These are phyloP conservation scores for Leccinum obscurum DNA, from an alignment of 768 basidiomycete species.

Conservation along the genomic window DNA sequence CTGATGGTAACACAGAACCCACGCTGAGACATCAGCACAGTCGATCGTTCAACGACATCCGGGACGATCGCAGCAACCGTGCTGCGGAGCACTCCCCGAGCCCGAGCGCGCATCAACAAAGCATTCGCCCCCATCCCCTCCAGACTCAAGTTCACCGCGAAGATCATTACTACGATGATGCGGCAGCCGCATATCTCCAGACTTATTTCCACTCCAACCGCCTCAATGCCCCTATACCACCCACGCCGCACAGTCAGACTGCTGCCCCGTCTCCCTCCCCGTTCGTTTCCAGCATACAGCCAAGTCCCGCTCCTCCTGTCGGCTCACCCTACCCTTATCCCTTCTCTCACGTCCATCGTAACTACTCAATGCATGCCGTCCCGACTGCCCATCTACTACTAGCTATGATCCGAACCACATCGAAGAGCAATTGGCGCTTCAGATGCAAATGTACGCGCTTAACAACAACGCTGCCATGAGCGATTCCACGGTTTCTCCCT, in stretches of 20 bases:
- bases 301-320: constrained; percentile 53
- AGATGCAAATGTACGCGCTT: constrained; percentile 78
- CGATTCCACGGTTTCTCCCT: constrained; percentile 77
- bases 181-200: constrained; percentile 58
- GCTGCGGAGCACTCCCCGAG: constrained; percentile 23
- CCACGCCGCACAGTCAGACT: constrained; percentile 75
- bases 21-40: constrained; percentile 21
- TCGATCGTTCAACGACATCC: constrained; percentile 19
- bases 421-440: constrained; percentile 68
- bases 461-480: constrained; percentile 63
- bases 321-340: constrained; percentile 84
- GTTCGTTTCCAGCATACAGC: constrained; percentile 51
- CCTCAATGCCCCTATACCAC: constrained; percentile 75
- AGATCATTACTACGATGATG: constrained; percentile 64
- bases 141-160: constrained; percentile 49
- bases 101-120: constrained; percentile 17
- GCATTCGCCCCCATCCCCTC: constrained; percentile 39
- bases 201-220: constrained; percentile 59
- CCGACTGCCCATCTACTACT: constrained; percentile 40
- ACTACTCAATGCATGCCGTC: constrained; percentile 36
- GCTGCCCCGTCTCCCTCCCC: constrained; percentile 75
- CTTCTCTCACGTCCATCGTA: constrained; percentile 39
- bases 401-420: constrained; percentile 49
- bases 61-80: constrained; percentile 24
- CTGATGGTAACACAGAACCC: constrained; percentile 26